phyloP scores from a whole-genome alignment of 148 eudicot species.

The Pharnaceum exiguum region DNA sequence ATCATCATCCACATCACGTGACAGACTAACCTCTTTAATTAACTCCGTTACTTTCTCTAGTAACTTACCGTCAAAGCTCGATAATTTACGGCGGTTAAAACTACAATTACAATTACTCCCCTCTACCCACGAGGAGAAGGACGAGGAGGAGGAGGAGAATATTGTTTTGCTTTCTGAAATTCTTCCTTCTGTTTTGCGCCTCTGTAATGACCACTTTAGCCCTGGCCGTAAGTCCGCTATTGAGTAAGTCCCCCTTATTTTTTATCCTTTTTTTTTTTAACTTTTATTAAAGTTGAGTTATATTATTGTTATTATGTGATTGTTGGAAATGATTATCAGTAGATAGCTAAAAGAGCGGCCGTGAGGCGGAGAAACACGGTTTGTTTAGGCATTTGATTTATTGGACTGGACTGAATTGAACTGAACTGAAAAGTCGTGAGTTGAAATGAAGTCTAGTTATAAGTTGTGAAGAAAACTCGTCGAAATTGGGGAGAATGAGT shows the following conservation, averaged over 20 bases:
- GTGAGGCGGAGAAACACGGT: no score
- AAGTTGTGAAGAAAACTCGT: no score
- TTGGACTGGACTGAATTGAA: no score
- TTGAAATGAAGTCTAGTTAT: no score
- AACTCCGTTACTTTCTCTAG: conserved; percentile 37
- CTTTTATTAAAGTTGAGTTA: no score
- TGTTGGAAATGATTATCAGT: no score
- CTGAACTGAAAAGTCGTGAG: no score
- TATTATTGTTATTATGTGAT: no score
- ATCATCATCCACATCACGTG: conserved; percentile 27
- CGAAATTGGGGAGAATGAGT: no score
- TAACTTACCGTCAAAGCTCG: conserved; percentile 53
- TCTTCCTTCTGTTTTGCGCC: conserved; percentile 43
- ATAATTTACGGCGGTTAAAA: conserved; percentile 35
- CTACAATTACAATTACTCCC: conserved; percentile 31
- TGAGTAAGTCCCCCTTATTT: conserved; percentile 33
- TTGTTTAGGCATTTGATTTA: no score
- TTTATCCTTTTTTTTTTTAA: background rate
- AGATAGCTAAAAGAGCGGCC: no score
- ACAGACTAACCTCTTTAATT: conserved; percentile 40
- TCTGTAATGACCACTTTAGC: conserved; percentile 47
- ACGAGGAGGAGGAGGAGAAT: background rate
- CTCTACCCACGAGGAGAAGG: no score
- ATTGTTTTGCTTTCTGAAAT: conserved; percentile 34
- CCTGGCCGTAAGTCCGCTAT: conserved; percentile 62